Evolutionary conservation across 495 filamentous ascomycete species (phyloP).

Genomic region (Aspergillus kassunensis): DNA sequence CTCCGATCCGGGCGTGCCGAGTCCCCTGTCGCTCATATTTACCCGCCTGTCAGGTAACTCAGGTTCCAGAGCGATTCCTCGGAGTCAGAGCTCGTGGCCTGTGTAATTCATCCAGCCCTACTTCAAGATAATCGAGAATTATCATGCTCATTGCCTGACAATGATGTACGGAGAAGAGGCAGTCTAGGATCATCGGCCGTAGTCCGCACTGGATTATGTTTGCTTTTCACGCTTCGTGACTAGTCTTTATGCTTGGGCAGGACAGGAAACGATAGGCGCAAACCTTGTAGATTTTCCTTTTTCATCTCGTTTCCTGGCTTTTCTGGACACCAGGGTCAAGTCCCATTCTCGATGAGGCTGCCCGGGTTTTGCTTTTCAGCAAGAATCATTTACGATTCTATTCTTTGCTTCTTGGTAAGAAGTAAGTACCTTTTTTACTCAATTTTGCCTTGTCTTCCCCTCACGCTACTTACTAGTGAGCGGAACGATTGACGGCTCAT

Average conservation of each 20-base stretch:
- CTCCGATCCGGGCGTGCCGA: no score
- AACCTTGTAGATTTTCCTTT: background rate
- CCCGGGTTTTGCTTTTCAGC: no score
- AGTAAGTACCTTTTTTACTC: background rate
- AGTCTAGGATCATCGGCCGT: slow-evolving; percentile 9
- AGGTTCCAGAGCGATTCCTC: no score
- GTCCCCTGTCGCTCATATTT: background rate
- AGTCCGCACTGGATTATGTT: slow-evolving; percentile 16
- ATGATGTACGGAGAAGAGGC: no score
- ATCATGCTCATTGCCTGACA: no score
- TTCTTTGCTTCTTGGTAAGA: background rate
- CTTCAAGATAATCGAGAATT: no score
- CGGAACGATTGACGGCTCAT: slow-evolving; percentile 4
- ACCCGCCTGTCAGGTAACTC: no score
- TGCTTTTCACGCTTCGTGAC: slow-evolving; percentile 12
- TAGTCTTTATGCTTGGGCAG: background rate
- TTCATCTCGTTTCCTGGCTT: background rate
- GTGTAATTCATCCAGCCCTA: no score
- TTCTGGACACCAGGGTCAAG: background rate
- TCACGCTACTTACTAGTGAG: slow-evolving; percentile 8
- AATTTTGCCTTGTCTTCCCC: slow-evolving; percentile 2
- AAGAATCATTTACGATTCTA: no score
- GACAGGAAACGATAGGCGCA: background rate
- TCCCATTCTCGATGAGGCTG: no score
- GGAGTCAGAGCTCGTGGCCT: no score